These are phyloP conservation scores for Suhomyces yuchorum DNA, from an alignment of 1,139 yeast genomes.

Conservation along the genomic window DNA sequence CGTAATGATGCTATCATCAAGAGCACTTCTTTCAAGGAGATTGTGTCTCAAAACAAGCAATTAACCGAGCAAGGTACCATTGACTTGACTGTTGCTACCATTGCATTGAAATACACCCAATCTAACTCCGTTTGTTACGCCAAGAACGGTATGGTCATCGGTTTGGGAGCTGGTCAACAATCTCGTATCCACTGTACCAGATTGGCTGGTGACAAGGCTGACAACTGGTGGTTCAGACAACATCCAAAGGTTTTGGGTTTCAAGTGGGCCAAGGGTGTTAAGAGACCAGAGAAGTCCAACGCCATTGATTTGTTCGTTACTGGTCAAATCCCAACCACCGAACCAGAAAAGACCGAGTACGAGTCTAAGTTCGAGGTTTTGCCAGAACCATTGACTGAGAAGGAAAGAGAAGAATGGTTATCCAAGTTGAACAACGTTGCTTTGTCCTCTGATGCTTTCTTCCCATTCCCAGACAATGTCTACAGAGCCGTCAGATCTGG, in stretches of 20 bases:
- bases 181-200: slow-evolving; percentile 98
- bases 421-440: slow-evolving; percentile 80
- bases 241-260: slow-evolving; percentile 90
- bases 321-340: slow-evolving; percentile 85
- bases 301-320: slow-evolving; percentile 94
- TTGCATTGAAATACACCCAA: slow-evolving; percentile 95
- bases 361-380: slow-evolving; percentile 82
- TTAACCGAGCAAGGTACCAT: slow-evolving; percentile 90
- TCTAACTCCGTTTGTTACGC: slow-evolving; percentile 98
- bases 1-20: slow-evolving; percentile 96
- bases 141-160: slow-evolving; percentile 98
- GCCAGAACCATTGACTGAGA: slow-evolving; percentile 79
- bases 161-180: slow-evolving; percentile 99
- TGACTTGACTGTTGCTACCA: slow-evolving; percentile 94
- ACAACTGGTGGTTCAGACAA: slow-evolving; percentile 99
- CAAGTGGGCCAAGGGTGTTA: slow-evolving; percentile 97
- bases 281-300: slow-evolving; percentile 97
- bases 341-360: slow-evolving; percentile 92
- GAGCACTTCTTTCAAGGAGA: slow-evolving; percentile 82
- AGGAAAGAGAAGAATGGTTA: slow-evolving; percentile 89
- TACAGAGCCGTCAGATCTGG: slow-evolving; percentile 97
- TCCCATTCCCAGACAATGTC: slow-evolving; percentile 99
- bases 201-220: slow-evolving; percentile 98
- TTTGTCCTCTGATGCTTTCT: slow-evolving; percentile 94
- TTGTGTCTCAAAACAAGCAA: slow-evolving; percentile 82